Conservation (phyloP, 2,329 filamentous ascomycete species). For the Calonectria pseudoturangicola region DNA sequence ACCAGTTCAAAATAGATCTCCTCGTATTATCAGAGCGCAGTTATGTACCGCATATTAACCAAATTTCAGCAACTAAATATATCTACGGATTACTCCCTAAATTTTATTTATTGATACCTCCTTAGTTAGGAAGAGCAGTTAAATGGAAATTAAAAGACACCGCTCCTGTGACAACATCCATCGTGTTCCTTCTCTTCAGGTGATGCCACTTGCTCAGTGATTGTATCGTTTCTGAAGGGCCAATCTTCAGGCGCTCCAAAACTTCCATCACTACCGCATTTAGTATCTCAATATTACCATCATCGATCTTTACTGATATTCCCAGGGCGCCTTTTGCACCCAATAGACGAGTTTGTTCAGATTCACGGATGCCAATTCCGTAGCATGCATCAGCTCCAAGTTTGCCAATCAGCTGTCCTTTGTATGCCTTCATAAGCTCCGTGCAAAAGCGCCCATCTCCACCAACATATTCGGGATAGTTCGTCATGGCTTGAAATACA, state of each 20-base stretch:
- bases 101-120: no score
- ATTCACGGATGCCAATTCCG: slow-evolving; percentile 63
- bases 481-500: slow-evolving; percentile 65
- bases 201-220: slow-evolving; percentile 59
- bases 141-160: slow-evolving; percentile 41
- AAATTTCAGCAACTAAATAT: no score
- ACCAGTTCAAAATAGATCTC: no score
- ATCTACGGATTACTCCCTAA: no score
- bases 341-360: slow-evolving; percentile 58
- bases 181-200: slow-evolving; percentile 60
- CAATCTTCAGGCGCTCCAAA: slow-evolving; percentile 65
- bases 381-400: slow-evolving; percentile 70
- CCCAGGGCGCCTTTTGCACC: slow-evolving; percentile 63
- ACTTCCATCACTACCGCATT: slow-evolving; percentile 66
- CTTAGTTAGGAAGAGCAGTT: no score
- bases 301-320: slow-evolving; percentile 69
- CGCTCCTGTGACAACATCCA: slow-evolving; percentile 60
- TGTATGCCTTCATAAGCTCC: slow-evolving; percentile 62
- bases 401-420: slow-evolving; percentile 65
- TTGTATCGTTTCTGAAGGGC: slow-evolving; percentile 54
- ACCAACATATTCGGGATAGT: slow-evolving; percentile 64
- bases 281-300: slow-evolving; percentile 65
- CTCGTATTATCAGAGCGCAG: no score
- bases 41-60: no score
- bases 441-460: slow-evolving; percentile 69